Conservation (phyloP, 768 basidiomycete species). For the Psilocybe cubensis region DNA sequence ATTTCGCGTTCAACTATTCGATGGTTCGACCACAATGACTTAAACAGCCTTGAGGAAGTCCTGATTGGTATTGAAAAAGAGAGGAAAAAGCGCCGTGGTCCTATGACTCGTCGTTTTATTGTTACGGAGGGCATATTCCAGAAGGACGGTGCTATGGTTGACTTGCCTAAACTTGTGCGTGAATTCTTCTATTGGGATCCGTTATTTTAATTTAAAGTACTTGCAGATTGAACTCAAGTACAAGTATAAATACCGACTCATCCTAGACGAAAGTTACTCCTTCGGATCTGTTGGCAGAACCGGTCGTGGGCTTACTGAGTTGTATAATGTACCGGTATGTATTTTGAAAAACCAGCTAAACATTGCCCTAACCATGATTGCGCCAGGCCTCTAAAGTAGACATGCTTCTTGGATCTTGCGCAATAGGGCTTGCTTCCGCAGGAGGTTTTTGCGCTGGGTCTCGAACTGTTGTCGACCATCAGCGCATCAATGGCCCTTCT, state of each 20-base stretch:
- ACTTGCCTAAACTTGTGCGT: constrained; percentile 89
- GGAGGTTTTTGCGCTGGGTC: constrained; percentile 98
- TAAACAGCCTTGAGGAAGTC: constrained; percentile 88
- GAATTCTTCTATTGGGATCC: background rate
- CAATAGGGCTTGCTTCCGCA: constrained; percentile 77
- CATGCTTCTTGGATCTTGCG: constrained; percentile 91
- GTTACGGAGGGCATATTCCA: constrained; percentile 98
- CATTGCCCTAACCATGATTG: background rate
- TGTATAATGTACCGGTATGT: constrained; percentile 90
- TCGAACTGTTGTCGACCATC: constrained; percentile 81
- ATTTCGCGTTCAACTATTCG: constrained; percentile 90
- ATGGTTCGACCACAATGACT: constrained; percentile 97
- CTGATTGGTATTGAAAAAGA: constrained; percentile 87
- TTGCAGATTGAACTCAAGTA: constrained; percentile 88
- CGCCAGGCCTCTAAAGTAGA: constrained; percentile 84
- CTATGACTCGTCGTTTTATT: constrained; percentile 91
- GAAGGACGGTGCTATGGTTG: constrained; percentile 89
- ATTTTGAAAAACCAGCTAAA: background rate
- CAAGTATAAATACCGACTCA: constrained; percentile 94
- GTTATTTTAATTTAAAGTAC: background rate
- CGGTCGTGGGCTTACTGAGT: constrained; percentile 92
- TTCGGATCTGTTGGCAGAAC: constrained; percentile 93
- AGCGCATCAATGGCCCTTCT: constrained; percentile 95
- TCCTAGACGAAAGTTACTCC: constrained; percentile 92
- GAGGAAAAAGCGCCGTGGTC: constrained; percentile 77